phyloP scores from a whole-genome alignment of 495 filamentous ascomycete genomes.

The Neurospora sp. region DNA sequence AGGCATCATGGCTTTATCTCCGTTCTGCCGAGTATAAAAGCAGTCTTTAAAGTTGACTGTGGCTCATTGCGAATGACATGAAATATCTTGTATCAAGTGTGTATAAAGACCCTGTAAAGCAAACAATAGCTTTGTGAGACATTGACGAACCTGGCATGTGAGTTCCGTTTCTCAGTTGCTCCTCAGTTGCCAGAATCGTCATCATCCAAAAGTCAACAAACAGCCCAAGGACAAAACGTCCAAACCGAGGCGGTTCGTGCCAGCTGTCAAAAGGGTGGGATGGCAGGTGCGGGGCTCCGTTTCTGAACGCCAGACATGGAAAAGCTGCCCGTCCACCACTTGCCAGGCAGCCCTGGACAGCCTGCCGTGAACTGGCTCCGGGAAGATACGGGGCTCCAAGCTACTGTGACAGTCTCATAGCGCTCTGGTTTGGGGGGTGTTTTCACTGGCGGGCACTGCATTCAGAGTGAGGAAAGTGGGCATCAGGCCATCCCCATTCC shows the following conservation, averaged over 20 bases:
- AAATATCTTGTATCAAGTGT: neutral
- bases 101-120: neutral
- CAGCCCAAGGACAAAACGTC: neutral
- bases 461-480: neutral
- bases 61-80: neutral
- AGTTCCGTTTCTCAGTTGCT: neutral
- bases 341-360: neutral
- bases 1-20: no score
- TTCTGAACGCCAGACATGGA: neutral
- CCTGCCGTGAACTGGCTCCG: neutral
- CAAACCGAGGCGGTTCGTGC: neutral
- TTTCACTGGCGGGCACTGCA: neutral
- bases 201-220: neutral
- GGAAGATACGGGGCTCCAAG: slow-evolving; percentile 3
- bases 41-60: neutral
- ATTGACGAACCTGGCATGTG: neutral
- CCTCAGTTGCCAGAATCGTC: neutral
- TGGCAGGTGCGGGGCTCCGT: slow-evolving; percentile 1
- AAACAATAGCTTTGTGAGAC: neutral
- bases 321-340: neutral
- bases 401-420: slow-evolving; percentile 3
- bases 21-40: no score
- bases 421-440: neutral
- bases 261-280: neutral
- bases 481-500: slow-evolving; percentile 21